Evolutionary conservation across 139 green algal species (phyloP).

Genomic region (Chlamydomonas asymmetrica): DNA sequence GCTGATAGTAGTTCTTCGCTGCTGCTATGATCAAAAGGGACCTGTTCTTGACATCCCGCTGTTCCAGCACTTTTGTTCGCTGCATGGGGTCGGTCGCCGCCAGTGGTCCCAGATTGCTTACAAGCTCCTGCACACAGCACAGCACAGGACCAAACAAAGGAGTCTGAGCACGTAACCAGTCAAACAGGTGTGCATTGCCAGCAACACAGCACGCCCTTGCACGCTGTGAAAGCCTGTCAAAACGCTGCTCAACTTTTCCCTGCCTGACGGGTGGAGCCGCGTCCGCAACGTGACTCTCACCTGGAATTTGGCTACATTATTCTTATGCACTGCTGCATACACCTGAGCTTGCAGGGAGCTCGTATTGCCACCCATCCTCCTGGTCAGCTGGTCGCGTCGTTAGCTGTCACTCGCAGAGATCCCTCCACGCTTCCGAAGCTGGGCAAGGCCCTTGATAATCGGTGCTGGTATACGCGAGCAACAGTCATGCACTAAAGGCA

Average conservation of each 20-base stretch:
- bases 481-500: too few relatives aligned
- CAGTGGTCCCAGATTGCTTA: neutral
- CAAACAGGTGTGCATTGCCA: neutral
- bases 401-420: too few relatives aligned
- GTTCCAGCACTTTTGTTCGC: neutral
- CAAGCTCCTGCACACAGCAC: neutral
- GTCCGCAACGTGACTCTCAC: neutral
- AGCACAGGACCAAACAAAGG: neutral
- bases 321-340: neutral
- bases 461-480: too few relatives aligned
- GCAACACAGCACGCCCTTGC: neutral
- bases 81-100: neutral
- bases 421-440: too few relatives aligned
- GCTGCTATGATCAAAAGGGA: conserved; percentile 15
- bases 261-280: neutral
- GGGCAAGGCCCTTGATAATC: too few relatives aligned
- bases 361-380: too few relatives aligned
- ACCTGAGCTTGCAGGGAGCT: conserved; percentile 6
- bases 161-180: neutral
- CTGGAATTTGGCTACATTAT: neutral
- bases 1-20: conserved; percentile 17
- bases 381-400: too few relatives aligned
- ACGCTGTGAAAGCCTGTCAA: neutral
- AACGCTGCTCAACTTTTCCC: too few relatives aligned
- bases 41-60: neutral